These are phyloP conservation scores for Liquidambar formosana DNA, from an alignment of 164 flowering plant genomes.

Conservation along the genomic window DNA sequence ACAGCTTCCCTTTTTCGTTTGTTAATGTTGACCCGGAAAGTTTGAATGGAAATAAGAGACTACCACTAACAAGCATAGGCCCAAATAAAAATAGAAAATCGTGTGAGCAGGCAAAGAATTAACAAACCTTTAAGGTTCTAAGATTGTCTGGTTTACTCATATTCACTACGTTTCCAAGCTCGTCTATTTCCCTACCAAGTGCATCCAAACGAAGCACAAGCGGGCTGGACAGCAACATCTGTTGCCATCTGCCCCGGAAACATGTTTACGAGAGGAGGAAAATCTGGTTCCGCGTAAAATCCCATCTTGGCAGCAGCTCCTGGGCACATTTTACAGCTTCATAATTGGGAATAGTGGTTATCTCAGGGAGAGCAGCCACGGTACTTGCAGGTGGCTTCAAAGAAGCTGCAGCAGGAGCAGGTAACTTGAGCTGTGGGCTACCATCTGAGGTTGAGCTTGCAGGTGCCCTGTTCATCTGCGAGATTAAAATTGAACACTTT, in stretches of 20 bases:
- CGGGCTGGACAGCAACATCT: slow-evolving; percentile 56
- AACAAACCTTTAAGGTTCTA: slow-evolving; percentile 90
- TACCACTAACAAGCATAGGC: neutral
- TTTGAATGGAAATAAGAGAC: slow-evolving; percentile 13
- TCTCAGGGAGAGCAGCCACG: slow-evolving; percentile 41
- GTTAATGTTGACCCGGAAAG: slow-evolving; percentile 90
- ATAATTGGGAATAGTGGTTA: slow-evolving; percentile 44
- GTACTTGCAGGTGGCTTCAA: slow-evolving; percentile 36
- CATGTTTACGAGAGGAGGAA: slow-evolving; percentile 85
- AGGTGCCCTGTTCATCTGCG: slow-evolving; percentile 69
- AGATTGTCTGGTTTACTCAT: slow-evolving; percentile 70
- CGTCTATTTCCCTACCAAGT: slow-evolving; percentile 94
- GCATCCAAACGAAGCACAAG: slow-evolving; percentile 98
- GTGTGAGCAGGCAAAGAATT: neutral
- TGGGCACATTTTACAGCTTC: slow-evolving; percentile 97
- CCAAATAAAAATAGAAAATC: neutral
- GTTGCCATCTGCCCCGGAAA: slow-evolving; percentile 75
- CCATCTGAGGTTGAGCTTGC: slow-evolving; percentile 38
- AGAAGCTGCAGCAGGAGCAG: slow-evolving; percentile 27
- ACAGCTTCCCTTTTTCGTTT: slow-evolving; percentile 97
- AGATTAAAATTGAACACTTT: slow-evolving; percentile 2
- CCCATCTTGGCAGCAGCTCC: slow-evolving; percentile 98
- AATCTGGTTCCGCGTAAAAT: slow-evolving; percentile 88
- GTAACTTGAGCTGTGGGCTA: slow-evolving; percentile 24
- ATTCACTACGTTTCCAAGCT: slow-evolving; percentile 90